Percentiles rank a stretch among this genome's conserved stretches.
These are phyloP conservation scores for Candida sp. DNA, from an alignment of 1,139 yeast species.

Conservation along the genomic window DNA sequence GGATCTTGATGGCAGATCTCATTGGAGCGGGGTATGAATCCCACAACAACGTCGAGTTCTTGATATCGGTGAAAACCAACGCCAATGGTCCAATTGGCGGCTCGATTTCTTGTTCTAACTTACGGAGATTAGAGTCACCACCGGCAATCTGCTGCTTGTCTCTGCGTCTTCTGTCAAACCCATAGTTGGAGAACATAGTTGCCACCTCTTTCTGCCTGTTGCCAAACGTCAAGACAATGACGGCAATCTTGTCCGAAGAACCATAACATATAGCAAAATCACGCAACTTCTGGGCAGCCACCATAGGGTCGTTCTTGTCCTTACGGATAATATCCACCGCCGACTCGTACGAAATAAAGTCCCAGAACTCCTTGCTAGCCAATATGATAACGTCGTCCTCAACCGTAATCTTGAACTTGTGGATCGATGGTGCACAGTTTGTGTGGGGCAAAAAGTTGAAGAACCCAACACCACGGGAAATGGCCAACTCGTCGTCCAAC, in stretches of 20 bases:
- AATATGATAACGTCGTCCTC: slow-evolving; percentile 87
- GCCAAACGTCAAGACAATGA: slow-evolving; percentile 75
- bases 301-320: slow-evolving; percentile 82
- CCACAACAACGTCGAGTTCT: slow-evolving; percentile 93
- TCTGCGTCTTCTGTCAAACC: slow-evolving; percentile 51
- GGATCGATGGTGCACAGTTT: slow-evolving; percentile 85
- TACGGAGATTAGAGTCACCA: slow-evolving; percentile 81
- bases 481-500: slow-evolving; percentile 80
- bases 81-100: slow-evolving; percentile 97
- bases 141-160: slow-evolving; percentile 53
- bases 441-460: slow-evolving; percentile 87
- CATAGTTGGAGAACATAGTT: slow-evolving; percentile 2
- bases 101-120: slow-evolving; percentile 89
- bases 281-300: slow-evolving; percentile 91
- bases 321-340: slow-evolving; percentile 93
- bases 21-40: slow-evolving; percentile 92
- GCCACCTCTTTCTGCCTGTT: slow-evolving; percentile 38
- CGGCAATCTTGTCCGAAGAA: slow-evolving; percentile 81
- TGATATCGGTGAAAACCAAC: slow-evolving; percentile 96
- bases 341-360: slow-evolving; percentile 76
- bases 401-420: slow-evolving; percentile 61
- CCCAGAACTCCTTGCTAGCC: slow-evolving; percentile 89
- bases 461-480: slow-evolving; percentile 93
- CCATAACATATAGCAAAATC: slow-evolving; percentile 97
- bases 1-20: slow-evolving; percentile 96